Conservation (phyloP, 2,329 filamentous ascomycete genomes). For the Byssochlamys sp. region DNA sequence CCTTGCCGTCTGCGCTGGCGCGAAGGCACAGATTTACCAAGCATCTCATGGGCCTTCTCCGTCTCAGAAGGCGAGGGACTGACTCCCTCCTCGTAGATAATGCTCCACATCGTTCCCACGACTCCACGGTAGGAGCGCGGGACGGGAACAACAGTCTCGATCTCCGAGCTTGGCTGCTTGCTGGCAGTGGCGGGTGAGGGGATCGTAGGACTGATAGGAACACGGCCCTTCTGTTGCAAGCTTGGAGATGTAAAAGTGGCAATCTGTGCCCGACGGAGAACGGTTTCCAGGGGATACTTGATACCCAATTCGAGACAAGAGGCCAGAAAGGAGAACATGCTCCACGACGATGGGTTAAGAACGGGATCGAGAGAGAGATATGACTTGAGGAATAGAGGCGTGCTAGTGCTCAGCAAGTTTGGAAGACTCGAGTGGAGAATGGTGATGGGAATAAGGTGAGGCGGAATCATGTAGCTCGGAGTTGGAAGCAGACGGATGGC, state of each 20-base stretch:
- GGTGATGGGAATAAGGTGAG: constrained; percentile 68
- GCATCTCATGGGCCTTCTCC: constrained; percentile 24
- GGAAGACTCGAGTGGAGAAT: constrained; percentile 77
- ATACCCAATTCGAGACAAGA: constrained; percentile 72
- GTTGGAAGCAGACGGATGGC: constrained; percentile 70
- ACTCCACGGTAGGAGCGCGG: constrained; percentile 72
- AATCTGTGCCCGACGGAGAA: constrained; percentile 79
- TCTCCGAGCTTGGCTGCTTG: constrained; percentile 13
- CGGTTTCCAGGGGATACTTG: constrained; percentile 83
- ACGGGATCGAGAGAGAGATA: constrained; percentile 75
- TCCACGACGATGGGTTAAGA: constrained; percentile 70
- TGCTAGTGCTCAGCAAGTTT: constrained; percentile 69
- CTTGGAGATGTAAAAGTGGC: constrained; percentile 55
- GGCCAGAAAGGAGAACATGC: constrained; percentile 68
- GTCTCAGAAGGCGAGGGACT: constrained; percentile 36
- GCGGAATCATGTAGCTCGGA: constrained; percentile 56
- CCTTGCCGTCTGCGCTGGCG: constrained; percentile 39
- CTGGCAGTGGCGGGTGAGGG: constrained; percentile 4
- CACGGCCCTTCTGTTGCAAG: constrained; percentile 24
- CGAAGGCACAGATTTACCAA: constrained; percentile 29
- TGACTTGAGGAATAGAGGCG: constrained; percentile 76
- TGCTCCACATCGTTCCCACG: constrained; percentile 80
- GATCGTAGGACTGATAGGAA: constrained; percentile 11
- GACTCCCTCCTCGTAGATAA: constrained; percentile 70
- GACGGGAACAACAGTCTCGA: constrained; percentile 68